phyloP scores from a whole-genome alignment of 306 rosid species.

The Canavalia gladiata region DNA sequence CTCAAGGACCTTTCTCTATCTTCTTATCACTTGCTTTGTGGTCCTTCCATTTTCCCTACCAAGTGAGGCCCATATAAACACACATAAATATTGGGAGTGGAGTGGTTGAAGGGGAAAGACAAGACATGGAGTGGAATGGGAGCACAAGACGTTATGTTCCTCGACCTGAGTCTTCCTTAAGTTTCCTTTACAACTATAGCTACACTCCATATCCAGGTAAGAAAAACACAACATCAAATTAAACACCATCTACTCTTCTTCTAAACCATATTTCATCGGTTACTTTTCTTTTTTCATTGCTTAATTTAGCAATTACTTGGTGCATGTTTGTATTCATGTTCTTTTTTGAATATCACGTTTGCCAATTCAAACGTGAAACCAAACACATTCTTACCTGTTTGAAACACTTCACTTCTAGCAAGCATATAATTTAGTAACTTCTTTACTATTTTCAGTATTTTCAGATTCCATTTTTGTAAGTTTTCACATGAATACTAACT shows the following conservation, averaged over 20 bases:
- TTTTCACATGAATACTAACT: conserved; percentile 36
- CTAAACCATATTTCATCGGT: conserved; percentile 21
- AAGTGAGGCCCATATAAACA: conserved; percentile 54
- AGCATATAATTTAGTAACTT: background rate
- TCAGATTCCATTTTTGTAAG: conserved; percentile 18
- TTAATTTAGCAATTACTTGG: background rate
- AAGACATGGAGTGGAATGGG: conserved; percentile 85
- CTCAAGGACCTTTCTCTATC: conserved; percentile 38
- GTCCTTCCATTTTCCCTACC: conserved; percentile 55
- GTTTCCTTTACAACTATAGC: conserved; percentile 78
- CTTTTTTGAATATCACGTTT: too few species aligned
- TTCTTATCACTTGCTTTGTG: conserved; percentile 55
- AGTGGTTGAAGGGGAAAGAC: conserved; percentile 47
- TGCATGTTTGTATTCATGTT: too few species aligned
- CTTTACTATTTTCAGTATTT: conserved; percentile 1
- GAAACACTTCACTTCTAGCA: conserved; percentile 17
- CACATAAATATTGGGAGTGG: conserved; percentile 31
- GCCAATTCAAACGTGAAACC: too few species aligned
- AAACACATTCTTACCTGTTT: background rate
- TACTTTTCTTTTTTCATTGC: conserved; percentile 3
- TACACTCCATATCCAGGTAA: conserved; percentile 73
- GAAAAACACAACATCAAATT: background rate
- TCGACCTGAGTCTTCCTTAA: conserved; percentile 67
- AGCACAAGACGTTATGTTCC: conserved; percentile 71
- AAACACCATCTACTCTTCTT: conserved; percentile 12